Evolutionary conservation across 2,329 filamentous ascomycete genomes (phyloP).

Genomic region (Rhexocercosporidium sp.): DNA sequence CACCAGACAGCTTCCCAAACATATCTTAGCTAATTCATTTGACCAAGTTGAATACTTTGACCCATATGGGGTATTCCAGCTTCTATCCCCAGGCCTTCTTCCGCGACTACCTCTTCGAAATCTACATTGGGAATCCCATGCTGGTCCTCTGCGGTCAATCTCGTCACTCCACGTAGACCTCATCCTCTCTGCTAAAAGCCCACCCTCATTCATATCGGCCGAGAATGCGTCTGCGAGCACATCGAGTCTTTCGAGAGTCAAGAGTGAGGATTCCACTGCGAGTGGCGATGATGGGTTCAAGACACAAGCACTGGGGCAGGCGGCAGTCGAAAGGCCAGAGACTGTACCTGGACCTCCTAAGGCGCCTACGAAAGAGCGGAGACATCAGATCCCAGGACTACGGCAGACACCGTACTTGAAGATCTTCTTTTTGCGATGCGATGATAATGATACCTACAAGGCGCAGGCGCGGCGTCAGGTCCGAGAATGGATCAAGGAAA

Average conservation of each 20-base stretch:
- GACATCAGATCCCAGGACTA: slow-evolving; percentile 94
- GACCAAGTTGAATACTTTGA: slow-evolving; percentile 90
- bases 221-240: slow-evolving; percentile 43
- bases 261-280: slow-evolving; percentile 44
- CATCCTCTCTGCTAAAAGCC: slow-evolving; percentile 60
- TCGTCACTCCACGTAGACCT: slow-evolving; percentile 91
- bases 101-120: slow-evolving; percentile 85
- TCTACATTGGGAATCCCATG: slow-evolving; percentile 95
- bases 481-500: slow-evolving; percentile 87
- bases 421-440: slow-evolving; percentile 85
- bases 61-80: slow-evolving; percentile 84
- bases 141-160: slow-evolving; percentile 89
- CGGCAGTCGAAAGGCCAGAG: slow-evolving; percentile 34
- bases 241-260: slow-evolving; percentile 42
- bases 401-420: slow-evolving; percentile 94
- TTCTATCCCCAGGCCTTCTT: slow-evolving; percentile 78
- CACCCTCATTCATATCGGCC: slow-evolving; percentile 44
- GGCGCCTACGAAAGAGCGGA: slow-evolving; percentile 58
- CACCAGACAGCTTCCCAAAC: neutral
- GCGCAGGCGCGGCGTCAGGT: slow-evolving; percentile 76
- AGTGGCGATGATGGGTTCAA: slow-evolving; percentile 64
- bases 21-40: slow-evolving; percentile 20
- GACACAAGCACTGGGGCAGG: slow-evolving; percentile 56
- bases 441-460: slow-evolving; percentile 96
- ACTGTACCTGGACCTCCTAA: slow-evolving; percentile 30